Evolutionary conservation across 2,329 filamentous ascomycete genomes (phyloP).

Genomic region (Colletotrichum limetticola): DNA sequence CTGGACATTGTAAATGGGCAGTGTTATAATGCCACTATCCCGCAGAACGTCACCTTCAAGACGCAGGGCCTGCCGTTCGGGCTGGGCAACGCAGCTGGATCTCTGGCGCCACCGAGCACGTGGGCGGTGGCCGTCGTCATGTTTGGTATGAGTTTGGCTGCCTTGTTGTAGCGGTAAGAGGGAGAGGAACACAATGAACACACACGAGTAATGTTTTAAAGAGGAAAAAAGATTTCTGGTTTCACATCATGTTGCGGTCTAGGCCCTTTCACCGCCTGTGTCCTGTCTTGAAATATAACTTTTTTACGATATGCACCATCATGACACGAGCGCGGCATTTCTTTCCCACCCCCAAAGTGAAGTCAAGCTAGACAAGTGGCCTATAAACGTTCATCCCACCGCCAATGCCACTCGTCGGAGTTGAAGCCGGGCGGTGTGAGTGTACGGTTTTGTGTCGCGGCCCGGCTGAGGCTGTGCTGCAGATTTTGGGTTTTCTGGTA

Average conservation of each 20-base stretch:
- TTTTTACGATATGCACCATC: background rate
- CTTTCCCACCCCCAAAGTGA: too few relatives aligned
- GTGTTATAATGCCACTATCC: constrained; percentile 72
- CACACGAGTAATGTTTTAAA: background rate
- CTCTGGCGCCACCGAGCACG: constrained; percentile 36
- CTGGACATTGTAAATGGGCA: constrained; percentile 75
- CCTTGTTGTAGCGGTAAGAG: constrained; percentile 37
- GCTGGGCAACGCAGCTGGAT: constrained; percentile 48
- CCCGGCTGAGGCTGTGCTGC: background rate
- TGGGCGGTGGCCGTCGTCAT: constrained; percentile 37
- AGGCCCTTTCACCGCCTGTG: background rate
- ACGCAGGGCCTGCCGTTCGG: constrained; percentile 69
- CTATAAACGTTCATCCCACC: background rate
- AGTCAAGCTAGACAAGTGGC: too few relatives aligned
- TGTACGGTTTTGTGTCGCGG: background rate
- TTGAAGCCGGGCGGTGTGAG: background rate
- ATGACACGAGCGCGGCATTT: background rate
- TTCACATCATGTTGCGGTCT: background rate
- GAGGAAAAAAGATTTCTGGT: background rate
- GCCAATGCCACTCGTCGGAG: background rate
- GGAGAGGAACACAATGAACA: background rate
- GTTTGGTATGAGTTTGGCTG: constrained; percentile 35
- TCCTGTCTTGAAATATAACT: background rate
- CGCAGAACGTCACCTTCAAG: constrained; percentile 78
- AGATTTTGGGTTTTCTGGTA: background rate